Evolutionary conservation across 1,284 basidiomycete species (phyloP).

Genomic region (Peniophora sp.): DNA sequence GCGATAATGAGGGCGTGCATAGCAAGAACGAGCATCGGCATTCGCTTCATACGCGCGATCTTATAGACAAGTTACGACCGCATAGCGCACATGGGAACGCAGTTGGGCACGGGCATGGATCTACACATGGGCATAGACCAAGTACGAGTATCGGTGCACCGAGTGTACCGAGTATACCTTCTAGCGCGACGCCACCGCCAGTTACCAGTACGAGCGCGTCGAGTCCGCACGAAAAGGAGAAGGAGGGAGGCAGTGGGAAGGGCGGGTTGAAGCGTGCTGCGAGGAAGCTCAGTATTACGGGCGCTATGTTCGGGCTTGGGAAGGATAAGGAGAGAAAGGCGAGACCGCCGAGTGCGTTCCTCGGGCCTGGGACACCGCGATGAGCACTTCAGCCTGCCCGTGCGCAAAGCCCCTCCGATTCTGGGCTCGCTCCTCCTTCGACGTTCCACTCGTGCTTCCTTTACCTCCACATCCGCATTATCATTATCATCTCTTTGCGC

Average conservation of each 20-base stretch:
- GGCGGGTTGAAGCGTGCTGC: constrained; percentile 33
- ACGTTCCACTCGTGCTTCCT: too few species aligned
- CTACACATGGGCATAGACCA: not conserved
- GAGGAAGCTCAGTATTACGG: constrained; percentile 63
- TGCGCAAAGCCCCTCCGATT: too few species aligned
- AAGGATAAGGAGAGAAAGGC: constrained; percentile 24
- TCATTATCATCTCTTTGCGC: too few species aligned
- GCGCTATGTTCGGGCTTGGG: constrained; percentile 54
- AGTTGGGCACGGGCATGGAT: not conserved
- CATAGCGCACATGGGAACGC: not conserved
- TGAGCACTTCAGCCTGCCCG: too few species aligned
- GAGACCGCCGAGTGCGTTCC: too few species aligned
- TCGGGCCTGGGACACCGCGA: too few species aligned
- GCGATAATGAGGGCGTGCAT: not conserved
- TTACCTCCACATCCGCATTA: too few species aligned
- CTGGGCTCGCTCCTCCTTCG: too few species aligned
- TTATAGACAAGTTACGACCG: not conserved
- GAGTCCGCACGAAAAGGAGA: too few species aligned
- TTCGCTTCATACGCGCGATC: not conserved
- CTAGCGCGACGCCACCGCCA: not conserved
- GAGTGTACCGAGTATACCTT: not conserved
- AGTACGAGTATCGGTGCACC: not conserved
- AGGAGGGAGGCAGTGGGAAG: not conserved
- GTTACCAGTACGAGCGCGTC: too few species aligned
- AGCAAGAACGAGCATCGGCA: not conserved